Base-by-base conservation (phyloP, 441 rosid genomes). In the Flueggea neowawraea region DNA sequence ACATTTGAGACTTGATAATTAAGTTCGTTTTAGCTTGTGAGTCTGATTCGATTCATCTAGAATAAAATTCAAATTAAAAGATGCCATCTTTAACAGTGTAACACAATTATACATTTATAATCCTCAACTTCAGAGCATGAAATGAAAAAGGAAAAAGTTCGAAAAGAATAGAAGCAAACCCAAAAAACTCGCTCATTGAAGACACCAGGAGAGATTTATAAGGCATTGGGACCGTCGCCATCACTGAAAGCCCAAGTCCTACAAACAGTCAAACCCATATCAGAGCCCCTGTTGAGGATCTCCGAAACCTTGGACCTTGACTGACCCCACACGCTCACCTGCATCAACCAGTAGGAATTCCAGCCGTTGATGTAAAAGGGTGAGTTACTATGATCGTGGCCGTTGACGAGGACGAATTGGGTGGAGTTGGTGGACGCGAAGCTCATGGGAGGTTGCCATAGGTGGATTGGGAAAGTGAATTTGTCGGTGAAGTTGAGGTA, bases 191-290 rank as follows among this genome's bases (percentile, higher is more conserved):
- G 67, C 32, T 75, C 75, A 44, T 71, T 73, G 62, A 78, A 78
- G 31, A 72, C 65, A 51, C 84, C 84, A 28, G 84, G 87, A 43
- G 74, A 73, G 52, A 69, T 57, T 78, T 82, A 84, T 66, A 82
- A 36, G 10, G 72, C 55, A 64, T 64, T 61, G 63, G 72, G 65
- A 6, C 71, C 78, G n/a, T 39, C 31, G 12, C 84, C 82, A 59
- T 82, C 82, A 53, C 75, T 79, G 64, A 82, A 79, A 52, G 84
- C 87, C 87, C 87, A 79, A 52, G 84, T 82, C 69, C 82, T 60
- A 63, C 87, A 82, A 47, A 82, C 80, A 32, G 72, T 79, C 80
- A 82, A 48, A 52, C 87, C 84, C 82, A 79, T 61, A 51, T 75
- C 58, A 33, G 73, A 60, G 16, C 82, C 82, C 45, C 22, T 65